These are phyloP conservation scores for Linum lewisii DNA, from an alignment of 345 rosid species.

Conservation along the genomic window DNA sequence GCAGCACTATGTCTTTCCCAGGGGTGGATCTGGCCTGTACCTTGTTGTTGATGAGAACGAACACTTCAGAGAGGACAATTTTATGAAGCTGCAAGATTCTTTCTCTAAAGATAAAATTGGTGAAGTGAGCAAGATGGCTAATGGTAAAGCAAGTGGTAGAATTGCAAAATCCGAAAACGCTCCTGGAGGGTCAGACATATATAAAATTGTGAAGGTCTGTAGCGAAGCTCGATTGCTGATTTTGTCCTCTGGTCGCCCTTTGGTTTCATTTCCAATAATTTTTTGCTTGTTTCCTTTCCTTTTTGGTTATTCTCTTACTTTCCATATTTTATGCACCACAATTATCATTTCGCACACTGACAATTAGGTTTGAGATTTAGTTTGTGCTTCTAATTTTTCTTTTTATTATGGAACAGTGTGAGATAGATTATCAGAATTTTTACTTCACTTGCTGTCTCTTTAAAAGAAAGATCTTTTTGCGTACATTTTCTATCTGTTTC, in stretches of 20 bases:
- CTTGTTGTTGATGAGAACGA: constrained; percentile 96
- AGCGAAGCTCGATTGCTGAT: not conserved
- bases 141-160: constrained; percentile 76
- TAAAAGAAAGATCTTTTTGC: not conserved
- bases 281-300: not conserved
- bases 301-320: not conserved
- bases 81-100: constrained; percentile 75
- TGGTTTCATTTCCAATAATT: not conserved
- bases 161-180: constrained; percentile 64
- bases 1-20: constrained; percentile 95
- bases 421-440: no score
- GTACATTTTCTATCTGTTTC: not conserved
- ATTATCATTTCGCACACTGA: no score
- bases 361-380: no score
- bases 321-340: no score
- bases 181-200: constrained; percentile 77
- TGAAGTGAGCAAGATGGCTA: constrained; percentile 44
- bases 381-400: no score
- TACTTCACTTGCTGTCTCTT: not conserved
- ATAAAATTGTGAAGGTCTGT: constrained; percentile 84
- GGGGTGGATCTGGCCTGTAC: constrained; percentile 84
- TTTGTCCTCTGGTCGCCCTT: not conserved
- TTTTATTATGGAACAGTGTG: no score
- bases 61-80: constrained; percentile 88
- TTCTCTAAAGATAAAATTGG: constrained; percentile 57